phyloP scores from a whole-genome alignment of 345 rosid genomes.

The Capsella bursapastoris region DNA sequence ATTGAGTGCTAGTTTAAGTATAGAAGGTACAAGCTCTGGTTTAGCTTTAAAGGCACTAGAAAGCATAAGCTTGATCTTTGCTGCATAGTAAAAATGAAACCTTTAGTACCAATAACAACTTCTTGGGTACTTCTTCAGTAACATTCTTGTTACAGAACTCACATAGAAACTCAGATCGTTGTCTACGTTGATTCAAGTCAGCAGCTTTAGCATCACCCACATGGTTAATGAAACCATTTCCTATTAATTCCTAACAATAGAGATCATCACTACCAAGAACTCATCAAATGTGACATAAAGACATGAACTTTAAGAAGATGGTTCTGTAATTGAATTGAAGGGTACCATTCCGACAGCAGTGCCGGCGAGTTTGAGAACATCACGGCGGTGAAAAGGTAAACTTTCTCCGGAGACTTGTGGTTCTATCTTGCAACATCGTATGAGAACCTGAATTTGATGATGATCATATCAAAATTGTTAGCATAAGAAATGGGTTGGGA shows the following conservation, averaged over 20 bases:
- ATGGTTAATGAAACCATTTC: slow-evolving; percentile 60
- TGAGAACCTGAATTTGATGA: slow-evolving; percentile 47
- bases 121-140: background rate
- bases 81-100: slow-evolving; percentile 49
- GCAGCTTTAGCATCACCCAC: slow-evolving; percentile 74
- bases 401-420: slow-evolving; percentile 34
- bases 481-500: background rate
- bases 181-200: slow-evolving; percentile 86
- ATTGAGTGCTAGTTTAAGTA: slow-evolving; percentile 78
- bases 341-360: slow-evolving; percentile 68
- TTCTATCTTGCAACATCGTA: slow-evolving; percentile 58
- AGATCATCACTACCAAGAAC: slow-evolving; percentile 61
- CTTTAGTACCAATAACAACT: background rate
- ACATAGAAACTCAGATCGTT: slow-evolving; percentile 85
- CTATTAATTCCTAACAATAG: slow-evolving; percentile 67
- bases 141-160: slow-evolving; percentile 35
- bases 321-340: background rate
- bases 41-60: slow-evolving; percentile 58
- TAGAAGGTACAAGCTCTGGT: slow-evolving; percentile 68
- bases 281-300: slow-evolving; percentile 48
- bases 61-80: slow-evolving; percentile 63
- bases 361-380: slow-evolving; percentile 61
- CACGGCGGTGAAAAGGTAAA: slow-evolving; percentile 55
- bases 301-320: background rate
- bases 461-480: background rate